phyloP scores from a whole-genome alignment of 2,329 filamentous ascomycete species.

The Dothidotthia symphoricarpi region DNA sequence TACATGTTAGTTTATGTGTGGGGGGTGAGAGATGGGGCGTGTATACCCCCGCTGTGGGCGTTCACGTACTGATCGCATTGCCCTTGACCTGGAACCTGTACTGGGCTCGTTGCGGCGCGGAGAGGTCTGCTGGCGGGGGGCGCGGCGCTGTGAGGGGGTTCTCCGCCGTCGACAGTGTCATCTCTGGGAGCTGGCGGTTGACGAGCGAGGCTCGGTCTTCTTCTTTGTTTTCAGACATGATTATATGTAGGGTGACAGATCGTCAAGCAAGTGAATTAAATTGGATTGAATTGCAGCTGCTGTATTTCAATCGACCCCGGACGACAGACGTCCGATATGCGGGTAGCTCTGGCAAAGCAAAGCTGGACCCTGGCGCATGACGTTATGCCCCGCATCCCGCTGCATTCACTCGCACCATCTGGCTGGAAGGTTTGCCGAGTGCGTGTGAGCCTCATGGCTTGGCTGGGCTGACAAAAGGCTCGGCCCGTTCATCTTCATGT shows the following conservation, averaged over 20 bases:
- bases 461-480: too few species aligned
- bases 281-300: neutral
- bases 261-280: neutral
- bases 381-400: slow-evolving; percentile 8
- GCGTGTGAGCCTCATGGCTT: neutral
- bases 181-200: slow-evolving; percentile 48
- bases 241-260: slow-evolving; percentile 5
- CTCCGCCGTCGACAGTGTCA: slow-evolving; percentile 51
- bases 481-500: too few species aligned
- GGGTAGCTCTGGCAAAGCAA: slow-evolving; percentile 1
- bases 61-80: slow-evolving; percentile 52
- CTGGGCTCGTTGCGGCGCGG: slow-evolving; percentile 44
- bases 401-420: neutral
- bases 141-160: slow-evolving; percentile 45
- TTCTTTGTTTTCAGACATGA: slow-evolving; percentile 40
- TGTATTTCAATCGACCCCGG: slow-evolving; percentile 6
- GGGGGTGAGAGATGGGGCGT: neutral
- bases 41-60: slow-evolving; percentile 12
- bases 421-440: slow-evolving; percentile 6
- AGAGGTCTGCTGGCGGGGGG: slow-evolving; percentile 45
- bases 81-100: slow-evolving; percentile 54
- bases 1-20: slow-evolving; percentile 1
- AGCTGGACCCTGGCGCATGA: slow-evolving; percentile 5
- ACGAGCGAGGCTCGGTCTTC: slow-evolving; percentile 47
- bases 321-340: slow-evolving; percentile 7